Percentiles rank a stretch among this genome's conserved stretches.
phyloP scores from a whole-genome alignment of 768 basidiomycete species.

The Pilatotrama ljubarskyi region DNA sequence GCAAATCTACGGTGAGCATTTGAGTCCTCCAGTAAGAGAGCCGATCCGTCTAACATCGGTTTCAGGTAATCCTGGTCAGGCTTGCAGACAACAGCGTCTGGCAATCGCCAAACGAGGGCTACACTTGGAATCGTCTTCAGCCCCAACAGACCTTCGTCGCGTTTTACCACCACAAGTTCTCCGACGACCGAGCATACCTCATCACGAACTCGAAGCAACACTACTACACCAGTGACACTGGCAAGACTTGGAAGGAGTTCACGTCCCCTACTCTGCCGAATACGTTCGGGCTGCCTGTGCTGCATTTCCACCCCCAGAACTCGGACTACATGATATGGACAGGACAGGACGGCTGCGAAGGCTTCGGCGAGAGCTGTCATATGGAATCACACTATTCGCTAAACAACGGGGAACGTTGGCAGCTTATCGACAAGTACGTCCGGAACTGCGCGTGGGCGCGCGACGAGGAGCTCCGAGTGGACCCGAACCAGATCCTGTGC shows the following conservation, averaged over 20 bases:
- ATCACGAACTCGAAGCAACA: slow-evolving; percentile 66
- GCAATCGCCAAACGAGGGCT: slow-evolving; percentile 96
- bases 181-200: slow-evolving; percentile 83
- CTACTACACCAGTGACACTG: slow-evolving; percentile 84
- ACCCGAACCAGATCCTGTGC: slow-evolving; percentile 88
- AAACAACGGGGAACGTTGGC: slow-evolving; percentile 81
- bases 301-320: slow-evolving; percentile 82
- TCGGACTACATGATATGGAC: slow-evolving; percentile 90
- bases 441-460: slow-evolving; percentile 90
- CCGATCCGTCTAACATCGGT: neutral
- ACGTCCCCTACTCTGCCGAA: slow-evolving; percentile 74
- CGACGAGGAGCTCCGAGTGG: slow-evolving; percentile 75
- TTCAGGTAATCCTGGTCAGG: slow-evolving; percentile 79
- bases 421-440: slow-evolving; percentile 79
- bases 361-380: slow-evolving; percentile 55
- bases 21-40: neutral
- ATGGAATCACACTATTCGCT: slow-evolving; percentile 73
- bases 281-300: slow-evolving; percentile 66
- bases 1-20: slow-evolving; percentile 61
- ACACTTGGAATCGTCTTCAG: slow-evolving; percentile 75
- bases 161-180: slow-evolving; percentile 84
- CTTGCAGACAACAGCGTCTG: slow-evolving; percentile 77
- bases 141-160: slow-evolving; percentile 68
- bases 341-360: slow-evolving; percentile 68
- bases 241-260: slow-evolving; percentile 63